A percentile compares a stretch with the other conserved stretches of the same genome.
phyloP scores from a whole-genome alignment of 495 filamentous ascomycete genomes.

The Trichoderma reesei region DNA sequence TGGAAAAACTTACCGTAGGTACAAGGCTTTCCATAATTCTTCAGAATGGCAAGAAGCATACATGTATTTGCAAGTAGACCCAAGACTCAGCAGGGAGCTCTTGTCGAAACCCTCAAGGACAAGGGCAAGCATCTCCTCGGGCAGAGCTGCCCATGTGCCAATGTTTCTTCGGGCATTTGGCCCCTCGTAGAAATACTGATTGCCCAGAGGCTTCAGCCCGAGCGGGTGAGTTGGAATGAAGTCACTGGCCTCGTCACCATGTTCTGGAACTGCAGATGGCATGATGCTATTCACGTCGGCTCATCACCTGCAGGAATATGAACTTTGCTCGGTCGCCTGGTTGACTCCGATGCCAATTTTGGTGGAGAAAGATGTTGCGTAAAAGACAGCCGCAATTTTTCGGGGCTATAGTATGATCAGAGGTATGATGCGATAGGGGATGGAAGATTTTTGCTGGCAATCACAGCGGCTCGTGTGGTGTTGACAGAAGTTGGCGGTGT shows the following conservation, averaged over 20 bases:
- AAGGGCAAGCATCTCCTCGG: slow-evolving; percentile 73
- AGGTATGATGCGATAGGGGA: too few species aligned
- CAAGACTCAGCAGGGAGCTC: slow-evolving; percentile 50
- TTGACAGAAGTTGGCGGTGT: background rate
- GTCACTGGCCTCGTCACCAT: slow-evolving; percentile 32
- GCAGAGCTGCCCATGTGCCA: slow-evolving; percentile 54
- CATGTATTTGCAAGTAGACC: slow-evolving; percentile 78
- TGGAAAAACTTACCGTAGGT: slow-evolving; percentile 62
- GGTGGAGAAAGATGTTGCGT: too few species aligned
- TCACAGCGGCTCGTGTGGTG: background rate
- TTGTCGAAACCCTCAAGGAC: slow-evolving; percentile 68
- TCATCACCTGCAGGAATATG: too few species aligned
- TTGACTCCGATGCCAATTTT: too few species aligned
- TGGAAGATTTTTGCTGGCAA: background rate
- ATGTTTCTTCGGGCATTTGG: slow-evolving; percentile 54
- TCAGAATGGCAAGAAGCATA: slow-evolving; percentile 81
- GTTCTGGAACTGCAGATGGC: background rate
- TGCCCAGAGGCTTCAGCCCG: slow-evolving; percentile 79
- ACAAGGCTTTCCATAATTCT: slow-evolving; percentile 84
- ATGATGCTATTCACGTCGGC: slow-evolving; percentile 1
- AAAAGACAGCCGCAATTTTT: too few species aligned
- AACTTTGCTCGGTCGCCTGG: too few species aligned
- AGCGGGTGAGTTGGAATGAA: slow-evolving; percentile 72
- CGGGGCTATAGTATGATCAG: too few species aligned
- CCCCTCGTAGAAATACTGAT: slow-evolving; percentile 56